phyloP scores from a whole-genome alignment of 192 early-diverging fungal species.

The Spizellomyces punctatus region DNA sequence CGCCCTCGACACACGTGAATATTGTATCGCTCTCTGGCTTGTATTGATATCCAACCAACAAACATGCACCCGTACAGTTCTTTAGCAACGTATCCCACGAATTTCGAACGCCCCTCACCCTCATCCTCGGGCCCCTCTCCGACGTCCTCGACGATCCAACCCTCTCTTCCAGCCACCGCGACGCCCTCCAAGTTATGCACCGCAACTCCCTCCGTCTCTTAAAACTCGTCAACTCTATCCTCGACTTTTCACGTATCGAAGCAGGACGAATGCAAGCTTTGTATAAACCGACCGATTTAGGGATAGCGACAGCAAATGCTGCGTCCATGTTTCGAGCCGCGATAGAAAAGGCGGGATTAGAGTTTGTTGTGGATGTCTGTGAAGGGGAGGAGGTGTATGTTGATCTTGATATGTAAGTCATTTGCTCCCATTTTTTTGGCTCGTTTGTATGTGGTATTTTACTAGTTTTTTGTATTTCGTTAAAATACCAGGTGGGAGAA shows the following conservation, averaged over 20 bases:
- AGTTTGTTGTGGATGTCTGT: slow-evolving; percentile 45
- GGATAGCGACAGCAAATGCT: slow-evolving; percentile 42
- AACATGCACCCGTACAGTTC: slow-evolving; percentile 16
- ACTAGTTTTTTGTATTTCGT: neutral
- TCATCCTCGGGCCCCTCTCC: slow-evolving; percentile 50
- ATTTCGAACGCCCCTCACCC: slow-evolving; percentile 47
- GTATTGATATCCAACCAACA: too few relatives aligned
- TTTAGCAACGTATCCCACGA: slow-evolving; percentile 42
- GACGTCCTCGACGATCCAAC: slow-evolving; percentile 37
- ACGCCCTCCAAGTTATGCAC: slow-evolving; percentile 40
- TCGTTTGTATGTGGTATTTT: neutral
- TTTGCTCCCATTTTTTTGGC: too few relatives aligned
- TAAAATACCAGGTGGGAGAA: slow-evolving; percentile 35
- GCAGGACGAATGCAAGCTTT: slow-evolving; percentile 46
- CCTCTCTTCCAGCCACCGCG: slow-evolving; percentile 21
- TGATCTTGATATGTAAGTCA: slow-evolving; percentile 43
- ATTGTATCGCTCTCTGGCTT: too few relatives aligned
- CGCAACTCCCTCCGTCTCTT: slow-evolving; percentile 49
- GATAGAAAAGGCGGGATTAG: slow-evolving; percentile 12
- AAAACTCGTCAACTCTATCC: slow-evolving; percentile 53
- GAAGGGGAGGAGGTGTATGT: slow-evolving; percentile 32
- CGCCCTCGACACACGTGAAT: too few relatives aligned
- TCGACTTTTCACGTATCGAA: slow-evolving; percentile 57
- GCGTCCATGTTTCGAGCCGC: slow-evolving; percentile 28
- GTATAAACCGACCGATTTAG: slow-evolving; percentile 47